phyloP scores from a whole-genome alignment of 352 stramenopile species.

The Nothophytophthora sp. region DNA sequence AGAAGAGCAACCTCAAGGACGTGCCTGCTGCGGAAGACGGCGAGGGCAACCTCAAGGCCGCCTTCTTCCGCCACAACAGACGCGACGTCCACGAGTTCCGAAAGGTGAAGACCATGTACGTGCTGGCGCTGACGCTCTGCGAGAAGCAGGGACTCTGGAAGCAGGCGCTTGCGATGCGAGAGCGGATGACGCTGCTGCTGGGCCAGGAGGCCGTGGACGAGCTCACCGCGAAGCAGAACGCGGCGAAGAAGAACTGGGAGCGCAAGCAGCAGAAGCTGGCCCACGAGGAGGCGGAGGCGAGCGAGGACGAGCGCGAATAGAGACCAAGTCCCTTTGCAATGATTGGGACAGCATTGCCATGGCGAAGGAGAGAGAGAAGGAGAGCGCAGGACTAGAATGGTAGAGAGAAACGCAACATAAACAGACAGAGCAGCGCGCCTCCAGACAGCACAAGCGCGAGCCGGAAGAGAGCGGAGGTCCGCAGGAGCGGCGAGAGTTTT shows the following conservation, averaged over 20 bases:
- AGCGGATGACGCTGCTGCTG: conserved; percentile 44
- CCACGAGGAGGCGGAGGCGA: conserved; percentile 7
- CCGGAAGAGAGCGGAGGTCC: too few species aligned
- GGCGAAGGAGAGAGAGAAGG: too few species aligned
- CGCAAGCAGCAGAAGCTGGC: conserved; percentile 24
- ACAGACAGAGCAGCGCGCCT: too few species aligned
- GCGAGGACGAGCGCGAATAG: conserved; percentile 12
- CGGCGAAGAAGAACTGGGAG: conserved; percentile 12
- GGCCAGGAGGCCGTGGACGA: conserved; percentile 34
- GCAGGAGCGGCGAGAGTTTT: too few species aligned
- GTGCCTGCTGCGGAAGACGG: conserved; percentile 26
- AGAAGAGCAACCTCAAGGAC: conserved; percentile 39
- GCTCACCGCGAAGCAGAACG: conserved; percentile 13
- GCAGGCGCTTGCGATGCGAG: conserved; percentile 49
- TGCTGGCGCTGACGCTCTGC: conserved; percentile 41
- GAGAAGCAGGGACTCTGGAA: conserved; percentile 65
- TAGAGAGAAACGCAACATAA: too few species aligned
- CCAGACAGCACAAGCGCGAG: too few species aligned
- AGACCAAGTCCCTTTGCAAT: too few species aligned
- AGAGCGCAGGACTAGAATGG: too few species aligned
- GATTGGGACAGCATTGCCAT: too few species aligned
- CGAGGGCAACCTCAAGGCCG: conserved; percentile 25
- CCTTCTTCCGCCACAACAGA: conserved; percentile 15
- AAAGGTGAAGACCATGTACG: conserved; percentile 64
- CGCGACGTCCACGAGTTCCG: conserved; percentile 32